These are phyloP conservation scores for Colletotrichum sp. DNA, from an alignment of 2,329 filamentous ascomycete species.

Conservation along the genomic window DNA sequence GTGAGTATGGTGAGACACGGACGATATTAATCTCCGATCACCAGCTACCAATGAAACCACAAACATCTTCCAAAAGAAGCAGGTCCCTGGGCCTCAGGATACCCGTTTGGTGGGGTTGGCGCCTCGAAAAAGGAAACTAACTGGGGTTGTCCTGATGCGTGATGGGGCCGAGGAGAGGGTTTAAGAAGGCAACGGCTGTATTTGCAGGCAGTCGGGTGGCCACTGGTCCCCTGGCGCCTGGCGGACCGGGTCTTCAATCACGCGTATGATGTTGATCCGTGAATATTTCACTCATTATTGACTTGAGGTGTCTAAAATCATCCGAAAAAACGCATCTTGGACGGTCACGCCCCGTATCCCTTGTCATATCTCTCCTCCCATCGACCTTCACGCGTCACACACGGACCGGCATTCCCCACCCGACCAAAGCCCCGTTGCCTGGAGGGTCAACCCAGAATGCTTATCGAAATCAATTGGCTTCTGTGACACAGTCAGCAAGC, in stretches of 20 bases:
- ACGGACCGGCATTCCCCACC: neutral
- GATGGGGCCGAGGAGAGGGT: neutral
- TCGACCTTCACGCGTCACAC: neutral
- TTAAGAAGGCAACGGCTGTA: neutral
- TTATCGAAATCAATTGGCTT: neutral
- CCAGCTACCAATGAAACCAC: neutral
- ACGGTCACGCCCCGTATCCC: neutral
- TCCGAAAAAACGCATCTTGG: neutral
- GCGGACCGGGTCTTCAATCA: neutral
- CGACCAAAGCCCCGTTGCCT: neutral
- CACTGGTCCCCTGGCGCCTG: neutral
- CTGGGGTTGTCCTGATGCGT: neutral
- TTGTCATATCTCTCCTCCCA: neutral
- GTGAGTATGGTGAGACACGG: neutral
- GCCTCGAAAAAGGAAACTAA: neutral
- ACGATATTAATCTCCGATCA: neutral
- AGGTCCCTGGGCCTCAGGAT: neutral
- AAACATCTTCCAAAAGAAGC: neutral
- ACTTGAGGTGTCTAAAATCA: neutral
- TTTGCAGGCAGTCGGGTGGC: neutral
- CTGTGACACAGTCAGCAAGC: neutral
- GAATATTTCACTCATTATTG: neutral
- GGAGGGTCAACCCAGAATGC: neutral
- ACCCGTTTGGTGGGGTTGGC: neutral
- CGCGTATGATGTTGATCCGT: neutral